These are phyloP conservation scores for Diaporthe vaccinii DNA, from an alignment of 2,329 filamentous ascomycete genomes.

Conservation along the genomic window DNA sequence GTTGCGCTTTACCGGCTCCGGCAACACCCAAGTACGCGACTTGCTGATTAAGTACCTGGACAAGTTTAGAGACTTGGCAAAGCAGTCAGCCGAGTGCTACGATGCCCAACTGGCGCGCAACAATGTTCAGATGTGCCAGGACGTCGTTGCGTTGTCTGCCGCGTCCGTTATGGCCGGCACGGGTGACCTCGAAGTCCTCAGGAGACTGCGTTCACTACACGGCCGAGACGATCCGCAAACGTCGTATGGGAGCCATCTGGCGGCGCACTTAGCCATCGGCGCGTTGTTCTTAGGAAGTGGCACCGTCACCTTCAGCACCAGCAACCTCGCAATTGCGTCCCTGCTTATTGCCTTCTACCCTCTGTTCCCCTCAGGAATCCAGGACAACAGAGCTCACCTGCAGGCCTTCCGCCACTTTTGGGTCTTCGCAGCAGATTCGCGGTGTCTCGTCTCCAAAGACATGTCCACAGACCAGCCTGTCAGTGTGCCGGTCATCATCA, in stretches of 20 bases:
- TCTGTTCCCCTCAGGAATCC: conserved; percentile 87
- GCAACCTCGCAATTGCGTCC: conserved; percentile 86
- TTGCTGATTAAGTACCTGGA: conserved; percentile 88
- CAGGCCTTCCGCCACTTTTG: conserved; percentile 98
- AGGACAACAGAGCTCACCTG: conserved; percentile 94
- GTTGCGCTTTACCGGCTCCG: conserved; percentile 81
- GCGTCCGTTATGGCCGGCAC: conserved; percentile 97
- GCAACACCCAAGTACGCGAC: conserved; percentile 79
- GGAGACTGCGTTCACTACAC: conserved; percentile 88
- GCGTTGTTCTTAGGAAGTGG: conserved; percentile 93
- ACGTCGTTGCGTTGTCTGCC: conserved; percentile 84
- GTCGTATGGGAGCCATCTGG: conserved; percentile 93
- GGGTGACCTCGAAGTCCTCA: conserved; percentile 87
- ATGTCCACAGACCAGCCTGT: conserved; percentile 86
- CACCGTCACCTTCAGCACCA: conserved; percentile 91
- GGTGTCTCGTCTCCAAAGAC: conserved; percentile 90
- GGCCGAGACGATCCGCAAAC: conserved; percentile 87
- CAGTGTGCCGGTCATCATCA: conserved; percentile 77
- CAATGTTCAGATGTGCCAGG: conserved; percentile 91
- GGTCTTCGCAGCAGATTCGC: conserved; percentile 91
- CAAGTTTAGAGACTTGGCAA: conserved; percentile 84
- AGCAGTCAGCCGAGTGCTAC: conserved; percentile 72
- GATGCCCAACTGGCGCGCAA: conserved; percentile 87
- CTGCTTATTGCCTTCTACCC: conserved; percentile 95
- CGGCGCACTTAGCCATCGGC: conserved; percentile 91